These are phyloP conservation scores for Gliomastix tumulicola DNA, from an alignment of 2,329 filamentous ascomycete species.

Conservation along the genomic window DNA sequence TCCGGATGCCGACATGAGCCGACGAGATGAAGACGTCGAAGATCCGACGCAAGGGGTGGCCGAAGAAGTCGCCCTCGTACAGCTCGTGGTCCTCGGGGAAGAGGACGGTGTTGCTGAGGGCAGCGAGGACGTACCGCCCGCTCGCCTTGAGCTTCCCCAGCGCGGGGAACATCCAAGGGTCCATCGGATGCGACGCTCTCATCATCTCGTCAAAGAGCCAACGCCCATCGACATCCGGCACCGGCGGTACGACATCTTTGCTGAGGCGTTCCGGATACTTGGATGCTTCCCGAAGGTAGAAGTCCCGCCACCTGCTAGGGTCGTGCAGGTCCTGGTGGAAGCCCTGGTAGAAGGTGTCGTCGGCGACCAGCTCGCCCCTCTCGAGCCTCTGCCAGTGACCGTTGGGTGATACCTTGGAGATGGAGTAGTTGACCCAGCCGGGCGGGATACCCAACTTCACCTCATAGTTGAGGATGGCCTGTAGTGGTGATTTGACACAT, in stretches of 20 bases:
- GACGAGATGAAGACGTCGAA: conserved; percentile 89
- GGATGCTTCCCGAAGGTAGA: conserved; percentile 37
- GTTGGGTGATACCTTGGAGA: conserved; percentile 68
- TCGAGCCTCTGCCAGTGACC: conserved; percentile 89
- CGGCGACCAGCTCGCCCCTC: conserved; percentile 71
- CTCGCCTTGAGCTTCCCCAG: conserved; percentile 60
- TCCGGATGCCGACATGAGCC: conserved; percentile 80
- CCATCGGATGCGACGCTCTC: conserved; percentile 58
- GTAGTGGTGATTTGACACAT: conserved; percentile 86
- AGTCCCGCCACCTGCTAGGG: conserved; percentile 61
- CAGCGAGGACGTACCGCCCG: conserved; percentile 65
- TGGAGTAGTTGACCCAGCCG: conserved; percentile 88
- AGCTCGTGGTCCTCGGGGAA: conserved; percentile 72
- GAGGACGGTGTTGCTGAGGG: conserved; percentile 83
- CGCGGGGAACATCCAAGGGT: conserved; percentile 86
- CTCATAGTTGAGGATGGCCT: conserved; percentile 90
- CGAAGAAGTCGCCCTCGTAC: conserved; percentile 39
- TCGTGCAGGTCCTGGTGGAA: conserved; percentile 72
- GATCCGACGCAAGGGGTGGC: conserved; percentile 51
- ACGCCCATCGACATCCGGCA: conserved; percentile 70
- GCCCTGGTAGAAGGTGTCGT: conserved; percentile 64
- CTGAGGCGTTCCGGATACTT: conserved; percentile 29
- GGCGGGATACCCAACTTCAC: conserved; percentile 65
- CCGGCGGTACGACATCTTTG: conserved; percentile 39
- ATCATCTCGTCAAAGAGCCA: conserved; percentile 91